Evolutionary conservation across 2,329 filamentous ascomycete species (phyloP).

Genomic region (Pseudogymnoascus sp.): DNA sequence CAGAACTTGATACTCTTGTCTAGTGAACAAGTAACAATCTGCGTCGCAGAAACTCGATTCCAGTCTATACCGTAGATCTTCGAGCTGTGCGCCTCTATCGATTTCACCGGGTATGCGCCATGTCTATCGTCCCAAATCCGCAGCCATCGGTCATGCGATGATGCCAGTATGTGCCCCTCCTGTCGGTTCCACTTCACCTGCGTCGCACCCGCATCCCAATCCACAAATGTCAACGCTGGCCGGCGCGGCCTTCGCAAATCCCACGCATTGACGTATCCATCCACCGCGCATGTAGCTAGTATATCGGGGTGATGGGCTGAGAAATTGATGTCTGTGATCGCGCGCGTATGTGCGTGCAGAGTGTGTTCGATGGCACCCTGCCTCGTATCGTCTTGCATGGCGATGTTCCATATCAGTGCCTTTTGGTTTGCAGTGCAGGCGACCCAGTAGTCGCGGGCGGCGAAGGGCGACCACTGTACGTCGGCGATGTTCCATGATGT

Average conservation of each 20-base stretch:
- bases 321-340: conserved; percentile 95
- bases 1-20: conserved; percentile 92
- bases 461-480: conserved; percentile 94
- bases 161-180: conserved; percentile 78
- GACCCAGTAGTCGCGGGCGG: conserved; percentile 83
- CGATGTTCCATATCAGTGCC: conserved; percentile 88
- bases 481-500: conserved; percentile 93
- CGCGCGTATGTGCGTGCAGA: conserved; percentile 74
- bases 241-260: conserved; percentile 68
- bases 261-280: conserved; percentile 91
- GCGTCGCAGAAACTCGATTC: conserved; percentile 68
- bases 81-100: conserved; percentile 79
- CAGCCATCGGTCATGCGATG: conserved; percentile 79
- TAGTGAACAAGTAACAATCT: conserved; percentile 78
- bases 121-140: conserved; percentile 87
- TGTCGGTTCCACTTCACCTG: conserved; percentile 94
- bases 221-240: conserved; percentile 73
- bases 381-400: conserved; percentile 58
- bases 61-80: conserved; percentile 96
- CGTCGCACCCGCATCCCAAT: conserved; percentile 89
- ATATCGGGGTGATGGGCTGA: conserved; percentile 86
- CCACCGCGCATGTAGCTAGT: conserved; percentile 82
- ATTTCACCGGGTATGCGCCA: conserved; percentile 68
- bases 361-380: conserved; percentile 74
- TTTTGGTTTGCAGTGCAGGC: conserved; percentile 92